phyloP scores from a whole-genome alignment of 305 asterid genomes.

The Rubia tinctorum region DNA sequence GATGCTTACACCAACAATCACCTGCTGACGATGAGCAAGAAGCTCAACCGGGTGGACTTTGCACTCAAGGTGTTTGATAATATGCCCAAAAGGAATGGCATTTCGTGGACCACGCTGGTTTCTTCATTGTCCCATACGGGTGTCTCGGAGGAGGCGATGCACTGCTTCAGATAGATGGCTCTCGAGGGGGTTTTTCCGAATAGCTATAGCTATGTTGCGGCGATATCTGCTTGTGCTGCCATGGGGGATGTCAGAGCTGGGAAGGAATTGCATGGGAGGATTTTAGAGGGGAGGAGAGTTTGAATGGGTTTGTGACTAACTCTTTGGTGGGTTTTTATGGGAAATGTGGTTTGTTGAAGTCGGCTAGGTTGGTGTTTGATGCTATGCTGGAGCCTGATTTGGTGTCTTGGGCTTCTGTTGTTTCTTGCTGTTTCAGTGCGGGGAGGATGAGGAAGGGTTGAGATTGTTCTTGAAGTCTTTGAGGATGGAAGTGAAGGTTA shows the following conservation, averaged over 20 bases:
- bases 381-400: conserved; percentile 50
- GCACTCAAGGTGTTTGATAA: conserved; percentile 59
- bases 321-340: conserved; percentile 76
- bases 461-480: conserved; percentile 48
- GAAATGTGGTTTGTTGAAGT: conserved; percentile 58
- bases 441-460: conserved; percentile 59
- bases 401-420: conserved; percentile 65
- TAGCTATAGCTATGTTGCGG: conserved; percentile 63
- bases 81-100: conserved; percentile 56
- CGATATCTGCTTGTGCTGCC: conserved; percentile 61
- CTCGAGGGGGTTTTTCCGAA: conserved; percentile 57
- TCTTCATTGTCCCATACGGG: conserved; percentile 60
- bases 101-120: conserved; percentile 71
- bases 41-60: conserved; percentile 26
- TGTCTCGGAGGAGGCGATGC: conserved; percentile 41
- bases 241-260: conserved; percentile 44
- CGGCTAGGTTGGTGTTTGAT: conserved; percentile 57
- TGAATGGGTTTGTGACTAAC: conserved; percentile 50
- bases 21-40: conserved; percentile 47
- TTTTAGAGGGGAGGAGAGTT: conserved; percentile 39
- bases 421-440: conserved; percentile 47
- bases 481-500: conserved; percentile 48
- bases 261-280: conserved; percentile 70
- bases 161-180: conserved; percentile 53
- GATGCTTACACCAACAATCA: conserved; percentile 58